Percentiles rank a stretch among this genome's conserved stretches.
Conservation (phyloP, 2,329 filamentous ascomycete species). For the Monosporascus sp. region DNA sequence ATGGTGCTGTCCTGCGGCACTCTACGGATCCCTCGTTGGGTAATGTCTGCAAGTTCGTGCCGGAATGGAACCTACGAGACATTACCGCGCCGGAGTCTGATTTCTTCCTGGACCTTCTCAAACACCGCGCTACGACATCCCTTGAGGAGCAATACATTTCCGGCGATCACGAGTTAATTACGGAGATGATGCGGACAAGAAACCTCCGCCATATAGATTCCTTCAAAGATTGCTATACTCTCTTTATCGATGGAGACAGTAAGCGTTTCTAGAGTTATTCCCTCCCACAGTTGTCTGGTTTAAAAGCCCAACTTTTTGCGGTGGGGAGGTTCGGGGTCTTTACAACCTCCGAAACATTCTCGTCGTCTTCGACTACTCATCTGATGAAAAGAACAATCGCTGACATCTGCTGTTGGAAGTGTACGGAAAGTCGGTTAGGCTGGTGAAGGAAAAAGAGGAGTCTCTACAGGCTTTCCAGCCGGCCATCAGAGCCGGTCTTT, state of each 20-base stretch:
- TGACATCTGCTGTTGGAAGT: not conserved
- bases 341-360: too few species aligned
- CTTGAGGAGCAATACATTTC: slow-evolving; percentile 29
- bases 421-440: slow-evolving; percentile 33
- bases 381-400: too few species aligned
- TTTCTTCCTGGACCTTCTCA: slow-evolving; percentile 33
- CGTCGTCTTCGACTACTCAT: too few species aligned
- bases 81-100: slow-evolving; percentile 30
- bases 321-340: too few species aligned
- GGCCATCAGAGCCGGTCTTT: slow-evolving; percentile 16
- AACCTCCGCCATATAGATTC: slow-evolving; percentile 25
- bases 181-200: slow-evolving; percentile 27
- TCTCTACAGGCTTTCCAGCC: slow-evolving; percentile 16
- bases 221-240: slow-evolving; percentile 28
- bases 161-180: slow-evolving; percentile 32
- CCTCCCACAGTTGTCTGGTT: too few species aligned
- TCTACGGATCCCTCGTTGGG: slow-evolving; percentile 30
- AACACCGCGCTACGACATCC: slow-evolving; percentile 30
- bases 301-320: too few species aligned
- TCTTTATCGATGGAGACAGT: slow-evolving; percentile 28
- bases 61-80: slow-evolving; percentile 41
- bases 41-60: slow-evolving; percentile 32
- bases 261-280: too few species aligned
- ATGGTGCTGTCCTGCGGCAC: slow-evolving; percentile 31
- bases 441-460: slow-evolving; percentile 16